These are phyloP conservation scores for Kernera saxatilis DNA, from an alignment of 345 rosid genomes.

Conservation along the genomic window DNA sequence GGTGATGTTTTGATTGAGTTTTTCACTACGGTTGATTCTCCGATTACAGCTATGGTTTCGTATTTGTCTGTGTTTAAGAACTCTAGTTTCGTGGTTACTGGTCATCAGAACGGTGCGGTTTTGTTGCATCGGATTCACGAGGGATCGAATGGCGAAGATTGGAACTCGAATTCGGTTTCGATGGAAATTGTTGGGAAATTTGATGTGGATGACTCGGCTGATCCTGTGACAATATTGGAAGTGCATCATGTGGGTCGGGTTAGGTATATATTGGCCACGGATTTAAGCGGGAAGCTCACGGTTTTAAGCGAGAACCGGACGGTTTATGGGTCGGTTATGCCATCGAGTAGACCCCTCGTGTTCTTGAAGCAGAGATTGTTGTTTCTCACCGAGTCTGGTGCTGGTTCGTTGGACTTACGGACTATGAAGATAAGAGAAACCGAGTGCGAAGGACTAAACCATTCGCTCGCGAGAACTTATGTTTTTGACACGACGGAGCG, in stretches of 20 bases:
- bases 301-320: slow-evolving; percentile 66
- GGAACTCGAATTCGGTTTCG: slow-evolving; percentile 42
- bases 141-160: slow-evolving; percentile 59
- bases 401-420: slow-evolving; percentile 86
- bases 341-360: slow-evolving; percentile 62
- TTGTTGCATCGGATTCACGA: slow-evolving; percentile 64
- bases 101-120: slow-evolving; percentile 69
- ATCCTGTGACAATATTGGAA: slow-evolving; percentile 54
- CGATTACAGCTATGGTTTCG: slow-evolving; percentile 72
- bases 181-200: slow-evolving; percentile 58
- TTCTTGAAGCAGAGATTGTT: slow-evolving; percentile 89
- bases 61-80: slow-evolving; percentile 60
- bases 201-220: slow-evolving; percentile 31
- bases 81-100: slow-evolving; percentile 71
- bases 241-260: slow-evolving; percentile 82
- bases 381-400: slow-evolving; percentile 85
- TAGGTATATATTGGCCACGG: slow-evolving; percentile 59
- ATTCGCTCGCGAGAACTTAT: slow-evolving; percentile 54
- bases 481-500: slow-evolving; percentile 71
- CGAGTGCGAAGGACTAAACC: slow-evolving; percentile 79
- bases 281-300: slow-evolving; percentile 57
- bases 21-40: slow-evolving; percentile 45
- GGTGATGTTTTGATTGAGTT: slow-evolving; percentile 78
- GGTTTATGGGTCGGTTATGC: slow-evolving; percentile 61
- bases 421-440: slow-evolving; percentile 81